phyloP scores from a whole-genome alignment of 2,329 filamentous ascomycete genomes.

The Epicoccum sorghinum region DNA sequence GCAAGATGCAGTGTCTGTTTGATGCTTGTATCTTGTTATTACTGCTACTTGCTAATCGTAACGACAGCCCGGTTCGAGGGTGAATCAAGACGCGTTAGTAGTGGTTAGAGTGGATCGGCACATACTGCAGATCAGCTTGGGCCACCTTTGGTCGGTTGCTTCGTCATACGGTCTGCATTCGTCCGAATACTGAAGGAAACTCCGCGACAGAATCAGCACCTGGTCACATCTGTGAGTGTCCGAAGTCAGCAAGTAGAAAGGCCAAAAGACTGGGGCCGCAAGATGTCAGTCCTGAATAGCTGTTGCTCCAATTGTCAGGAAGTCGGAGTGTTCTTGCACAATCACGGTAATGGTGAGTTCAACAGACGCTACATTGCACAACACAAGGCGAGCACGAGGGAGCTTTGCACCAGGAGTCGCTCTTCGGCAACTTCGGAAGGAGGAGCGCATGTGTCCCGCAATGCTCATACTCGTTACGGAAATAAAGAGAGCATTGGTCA shows the following conservation, averaged over 20 bases:
- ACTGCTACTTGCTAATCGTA: neutral
- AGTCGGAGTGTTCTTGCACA: neutral
- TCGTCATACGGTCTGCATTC: constrained; percentile 15
- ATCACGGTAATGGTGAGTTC: neutral
- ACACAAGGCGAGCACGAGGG: constrained; percentile 7
- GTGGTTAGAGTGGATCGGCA: constrained; percentile 3
- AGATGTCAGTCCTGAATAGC: too few species aligned
- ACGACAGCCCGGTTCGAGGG: neutral
- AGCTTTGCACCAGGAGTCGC: constrained; percentile 6
- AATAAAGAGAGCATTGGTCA: constrained; percentile 28
- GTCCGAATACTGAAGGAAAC: constrained; percentile 2
- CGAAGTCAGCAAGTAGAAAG: constrained; percentile 1
- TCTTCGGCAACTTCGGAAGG: constrained; percentile 27
- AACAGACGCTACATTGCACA: constrained; percentile 6
- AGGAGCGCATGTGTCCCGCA: constrained; percentile 22
- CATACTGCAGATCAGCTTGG: constrained; percentile 11
- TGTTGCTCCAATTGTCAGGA: neutral
- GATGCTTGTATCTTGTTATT: neutral
- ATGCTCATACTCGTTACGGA: constrained; percentile 17
- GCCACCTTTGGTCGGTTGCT: constrained; percentile 5
- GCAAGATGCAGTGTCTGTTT: too few species aligned
- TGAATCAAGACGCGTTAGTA: constrained; percentile 1
- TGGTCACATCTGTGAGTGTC: neutral
- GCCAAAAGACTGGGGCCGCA: neutral
- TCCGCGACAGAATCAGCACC: constrained; percentile 11